A percentile compares a stretch with the other conserved stretches of the same genome.
These are phyloP conservation scores for Olyra latifolia DNA, from an alignment of 176 grass and related monocot genomes.

Conservation along the genomic window DNA sequence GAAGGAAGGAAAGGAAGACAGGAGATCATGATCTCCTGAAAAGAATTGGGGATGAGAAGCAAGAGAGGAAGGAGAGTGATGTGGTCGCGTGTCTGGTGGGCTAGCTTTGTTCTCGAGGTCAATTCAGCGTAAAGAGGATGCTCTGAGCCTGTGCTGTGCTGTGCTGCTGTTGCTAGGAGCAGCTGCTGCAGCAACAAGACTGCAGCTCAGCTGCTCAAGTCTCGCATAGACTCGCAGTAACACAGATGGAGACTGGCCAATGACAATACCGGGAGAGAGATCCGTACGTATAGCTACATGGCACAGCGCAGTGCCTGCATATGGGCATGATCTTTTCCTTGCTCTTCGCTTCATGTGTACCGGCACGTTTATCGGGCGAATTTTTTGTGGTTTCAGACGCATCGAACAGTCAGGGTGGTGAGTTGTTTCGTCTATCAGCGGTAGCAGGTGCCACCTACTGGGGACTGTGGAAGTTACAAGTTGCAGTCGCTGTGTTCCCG, in stretches of 20 bases:
- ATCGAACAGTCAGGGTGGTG: slow-evolving; percentile 14
- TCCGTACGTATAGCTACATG: slow-evolving; percentile 7
- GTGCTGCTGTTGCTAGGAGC: slow-evolving; percentile 16
- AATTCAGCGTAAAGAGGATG: slow-evolving; percentile 74
- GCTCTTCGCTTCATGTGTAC: not conserved
- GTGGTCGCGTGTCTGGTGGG: slow-evolving; percentile 54
- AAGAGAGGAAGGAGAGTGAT: slow-evolving; percentile 18
- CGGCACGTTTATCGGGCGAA: slow-evolving; percentile 14
- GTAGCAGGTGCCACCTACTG: slow-evolving; percentile 19
- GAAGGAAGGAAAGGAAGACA: slow-evolving; percentile 11
- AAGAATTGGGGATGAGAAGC: not conserved
- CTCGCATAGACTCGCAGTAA: not conserved
- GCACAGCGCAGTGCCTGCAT: slow-evolving; percentile 11
- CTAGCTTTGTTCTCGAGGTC: slow-evolving; percentile 81
- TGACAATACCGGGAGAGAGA: not conserved
- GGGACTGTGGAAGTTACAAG: slow-evolving; percentile 39
- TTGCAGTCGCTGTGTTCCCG: slow-evolving; percentile 28
- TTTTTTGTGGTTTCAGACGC: not conserved
- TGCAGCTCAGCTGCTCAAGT: not conserved
- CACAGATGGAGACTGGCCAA: not conserved
- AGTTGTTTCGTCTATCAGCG: slow-evolving; percentile 40
- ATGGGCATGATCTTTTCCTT: not conserved
- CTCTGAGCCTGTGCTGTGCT: not conserved
- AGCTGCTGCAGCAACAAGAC: not conserved
- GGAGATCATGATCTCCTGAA: slow-evolving; percentile 24